Evolutionary conservation across 345 rosid genomes (phyloP), one percentile per base, ranked within the genome.

Genomic region (Geranium rotundifolium): DNA sequence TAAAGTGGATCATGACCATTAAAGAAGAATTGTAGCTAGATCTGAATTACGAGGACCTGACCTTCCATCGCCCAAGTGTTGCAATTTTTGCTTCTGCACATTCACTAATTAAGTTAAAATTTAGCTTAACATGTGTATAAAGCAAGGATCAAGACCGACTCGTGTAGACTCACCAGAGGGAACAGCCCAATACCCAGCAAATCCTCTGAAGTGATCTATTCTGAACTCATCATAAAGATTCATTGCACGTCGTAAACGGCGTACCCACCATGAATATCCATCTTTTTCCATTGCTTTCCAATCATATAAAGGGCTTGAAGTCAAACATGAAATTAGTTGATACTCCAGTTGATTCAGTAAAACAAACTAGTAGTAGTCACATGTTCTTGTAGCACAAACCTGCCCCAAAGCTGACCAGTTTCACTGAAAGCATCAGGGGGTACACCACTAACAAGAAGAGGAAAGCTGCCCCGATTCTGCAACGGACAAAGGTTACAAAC

Each of bases 371-470:
- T 2, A 19, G 10, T 57, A 4, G 7, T 19, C 17, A 17, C 19
- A 57, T 57, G 27, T 7, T 3, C 18, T 18, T 19, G 59, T 18
- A 57, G 29, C 23, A 57, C 59, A 4, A 56, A 92, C 98, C 96
- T 89, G 77, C 82, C 87, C 96, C 98, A 92, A 15, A 89, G 75
- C 71, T 92, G 98, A 77, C 96, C 97, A 62, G 95, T 92, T 66
- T 83, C 88, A 77, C 96, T 92, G 84, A 92, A 92, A 65, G 89
- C 87, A 80, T 89, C 98, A 19, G 96, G 96, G 34, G 98, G 95
- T 72, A 92, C 98, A 55, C 98, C 96, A 41, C 98, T 83, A 31
- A 92, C 98, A 58, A 82, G 68, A 72, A 75, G 74, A 61, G 98
- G 95, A 71, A 77, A 92, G 67, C 96, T 93, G 62, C 73, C 82